A percentile compares a stretch with the other conserved stretches of the same genome.
Evolutionary conservation across 2,329 filamentous ascomycete species (phyloP).

Genomic region (Camillea tinctor): DNA sequence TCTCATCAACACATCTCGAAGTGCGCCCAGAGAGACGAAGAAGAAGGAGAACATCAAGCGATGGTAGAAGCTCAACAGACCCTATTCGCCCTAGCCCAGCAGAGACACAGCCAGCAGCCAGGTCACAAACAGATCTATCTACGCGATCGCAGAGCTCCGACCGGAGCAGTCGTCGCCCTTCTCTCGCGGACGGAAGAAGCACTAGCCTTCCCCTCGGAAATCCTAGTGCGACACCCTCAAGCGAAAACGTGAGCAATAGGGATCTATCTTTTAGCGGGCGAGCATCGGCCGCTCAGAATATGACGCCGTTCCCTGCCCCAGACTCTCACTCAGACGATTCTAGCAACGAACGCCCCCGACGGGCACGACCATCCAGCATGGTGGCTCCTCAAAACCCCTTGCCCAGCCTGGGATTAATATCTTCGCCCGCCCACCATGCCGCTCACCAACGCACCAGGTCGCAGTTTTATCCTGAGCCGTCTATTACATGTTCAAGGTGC

Average conservation of each 20-base stretch:
- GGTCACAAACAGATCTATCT: slow-evolving; percentile 65
- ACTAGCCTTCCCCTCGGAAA: slow-evolving; percentile 34
- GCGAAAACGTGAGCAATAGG: slow-evolving; percentile 24
- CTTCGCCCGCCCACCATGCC: slow-evolving; percentile 26
- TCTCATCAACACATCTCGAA: slow-evolving; percentile 48
- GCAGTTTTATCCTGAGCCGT: slow-evolving; percentile 66
- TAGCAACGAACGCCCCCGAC: slow-evolving; percentile 17
- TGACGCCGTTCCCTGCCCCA: slow-evolving; percentile 6
- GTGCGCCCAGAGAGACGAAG: slow-evolving; percentile 45
- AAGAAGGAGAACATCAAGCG: slow-evolving; percentile 52
- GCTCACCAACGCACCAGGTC: slow-evolving; percentile 43
- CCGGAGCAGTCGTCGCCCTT: slow-evolving; percentile 37
- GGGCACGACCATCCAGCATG: slow-evolving; percentile 39
- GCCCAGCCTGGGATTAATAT: slow-evolving; percentile 31
- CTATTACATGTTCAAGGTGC: slow-evolving; percentile 72
- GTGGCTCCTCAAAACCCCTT: slow-evolving; percentile 35
- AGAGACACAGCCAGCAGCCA: slow-evolving; percentile 50
- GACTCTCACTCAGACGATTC: slow-evolving; percentile 21
- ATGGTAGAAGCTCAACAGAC: slow-evolving; percentile 53
- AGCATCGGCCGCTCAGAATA: slow-evolving; percentile 23
- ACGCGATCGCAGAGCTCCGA: slow-evolving; percentile 42
- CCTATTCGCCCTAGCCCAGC: slow-evolving; percentile 42
- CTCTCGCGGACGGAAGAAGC: slow-evolving; percentile 43
- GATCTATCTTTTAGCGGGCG: slow-evolving; percentile 40
- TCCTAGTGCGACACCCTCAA: slow-evolving; percentile 16